Base-by-base conservation (phyloP, 352 stramenopile genomes). In the Plasmopara viticola region DNA sequence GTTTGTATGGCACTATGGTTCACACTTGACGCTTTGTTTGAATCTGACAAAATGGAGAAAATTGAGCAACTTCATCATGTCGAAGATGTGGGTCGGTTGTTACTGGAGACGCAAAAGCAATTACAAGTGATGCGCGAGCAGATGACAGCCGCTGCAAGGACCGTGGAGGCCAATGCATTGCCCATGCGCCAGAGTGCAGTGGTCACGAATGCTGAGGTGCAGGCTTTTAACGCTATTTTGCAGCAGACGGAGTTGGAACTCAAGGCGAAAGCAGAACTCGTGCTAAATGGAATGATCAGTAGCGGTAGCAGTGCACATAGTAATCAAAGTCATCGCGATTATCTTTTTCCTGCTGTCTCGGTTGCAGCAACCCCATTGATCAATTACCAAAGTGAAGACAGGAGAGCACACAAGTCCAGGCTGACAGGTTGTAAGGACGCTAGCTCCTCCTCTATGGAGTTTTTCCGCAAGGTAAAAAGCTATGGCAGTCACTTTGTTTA, bases 91-190 rank as follows among this genome's bases (percentile, higher is more conserved):
- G 83, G 80, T 0, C 73, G 83, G 44, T 80, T 93, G 44, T 56
- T 93, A 14, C 52, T 93, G 47, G 76, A 93, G 65, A 89, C 82
- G 12, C 79, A 93, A 58, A 76, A 93, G 37, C 76, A 93, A 25
- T 62, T 93, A 18, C 76, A 78, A 13, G 66, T 76, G 30, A 80
- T 93, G 51, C 72, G 79, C 17, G 79, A 90, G 62, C 70, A 89
- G 39, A 76, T 93, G 62, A 68, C 66, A 5, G 59, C 60, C 2
- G 58, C 60, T n/a, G 63, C 72, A 8, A 54, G 47, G 8, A 41
- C 70, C 18, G 56, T 70, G 25, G 62, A 69, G 39, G 59, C 65
- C 7, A 68, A 68, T 17, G 48, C 60, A 18, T 69, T 59, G 1
- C 53, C 66, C 33, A 75, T 66, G 48, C 53, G 60, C 35, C 63